Base-by-base conservation (phyloP, 2,329 filamentous ascomycete species). In the Tolypocladium capitatum region DNA sequence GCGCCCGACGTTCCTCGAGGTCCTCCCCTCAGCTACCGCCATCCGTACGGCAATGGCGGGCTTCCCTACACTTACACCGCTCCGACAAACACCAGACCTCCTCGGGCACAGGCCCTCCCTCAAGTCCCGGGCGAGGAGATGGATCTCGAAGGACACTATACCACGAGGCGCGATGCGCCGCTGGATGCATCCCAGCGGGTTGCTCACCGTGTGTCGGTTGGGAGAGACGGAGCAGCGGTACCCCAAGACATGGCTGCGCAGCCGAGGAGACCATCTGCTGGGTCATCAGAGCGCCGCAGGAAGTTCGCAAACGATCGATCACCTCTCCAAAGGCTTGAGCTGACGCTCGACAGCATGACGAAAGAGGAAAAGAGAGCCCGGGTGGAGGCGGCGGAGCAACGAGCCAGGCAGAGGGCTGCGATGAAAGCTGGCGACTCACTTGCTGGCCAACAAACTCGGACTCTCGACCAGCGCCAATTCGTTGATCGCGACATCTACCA, bases 281-380 rank as follows among this genome's bases (percentile, higher is more conserved):
- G 60, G 52, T 67, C 63, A 46, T 60, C 64, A 46, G 67, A 69
- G 55, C 68, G 72, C 54, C 68, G 71, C 48, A 76, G 70, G 71
- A 71, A 74, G 69, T 81, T 86, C 67, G 86, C 91, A 59, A 76
- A 83, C 49, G 84, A 94, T 62, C 81, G 86, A 58, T 97, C 91
- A 53, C 92, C 94, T 46, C 75, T 98, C 46, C 91, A 98, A 66
- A 92, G 84, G 70, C 78, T 98, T 55, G 91, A 98, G 70, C 80
- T 86, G 60, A 92, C 87, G 58, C 76, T 97, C 59, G 85, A 84
- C 64, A 89, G 86, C 67, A 91, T 96, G 65, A 95, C 86, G 63
- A 97, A 96, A 64, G 90, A 96, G 67, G 90, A 96, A 66, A 94
- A 94, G 65, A 78, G 91, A 53, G 88, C 89, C 9, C 78, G 87